Base-by-base conservation (phyloP, 345 rosid genomes). In the Salix arbutifolia region DNA sequence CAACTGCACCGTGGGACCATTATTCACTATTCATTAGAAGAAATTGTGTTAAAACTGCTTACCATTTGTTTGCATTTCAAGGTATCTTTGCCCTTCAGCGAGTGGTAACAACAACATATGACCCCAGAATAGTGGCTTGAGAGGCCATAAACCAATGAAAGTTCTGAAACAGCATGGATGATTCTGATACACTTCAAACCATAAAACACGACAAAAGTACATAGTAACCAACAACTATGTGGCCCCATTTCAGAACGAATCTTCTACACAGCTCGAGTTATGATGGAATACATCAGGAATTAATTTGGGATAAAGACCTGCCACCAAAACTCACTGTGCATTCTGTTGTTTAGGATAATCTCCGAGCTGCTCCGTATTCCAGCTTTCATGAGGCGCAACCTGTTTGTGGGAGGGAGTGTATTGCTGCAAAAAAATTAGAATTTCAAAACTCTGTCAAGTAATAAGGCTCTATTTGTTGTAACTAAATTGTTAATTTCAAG, bases 341-440 rank as follows among this genome's bases (percentile, higher is more conserved):
- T 77, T 77, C 78, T 76, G 69, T 64, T 88, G 82, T 81, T 75
- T 81, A n/a, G 87, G 75, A 69, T 88, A 88, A 71, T 83, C 88
- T 66, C 90, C 93, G 9, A 91, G 89, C 73, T 94, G 85, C 79
- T 89, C 87, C 90, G 83, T 87, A 69, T 88, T 79, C 98, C 98
- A 94, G 93, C 94, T 94, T 86, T 92, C 97, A n/a, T 83, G 95
- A 50, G 95, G 78, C 73, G 98, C 95, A 48, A 94, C 84, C 0
- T 89, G 93, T 74, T 87, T 86, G 69, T 95, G 97, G 61, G 85
- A 84, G 71, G 97, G 96, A 70, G 83, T 74, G 74, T 89, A 90
- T 76, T 86, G 84, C 99, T 95, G 92, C 83, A 79, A 84, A 66
- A 68, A 18, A 73, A 70, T 21, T 65, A 11, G 18, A 40, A 46